A percentile compares a stretch with the other conserved stretches of the same genome.
These are phyloP conservation scores for Aureobasidium sp. DNA, from an alignment of 2,329 filamentous ascomycete genomes.

Conservation along the genomic window DNA sequence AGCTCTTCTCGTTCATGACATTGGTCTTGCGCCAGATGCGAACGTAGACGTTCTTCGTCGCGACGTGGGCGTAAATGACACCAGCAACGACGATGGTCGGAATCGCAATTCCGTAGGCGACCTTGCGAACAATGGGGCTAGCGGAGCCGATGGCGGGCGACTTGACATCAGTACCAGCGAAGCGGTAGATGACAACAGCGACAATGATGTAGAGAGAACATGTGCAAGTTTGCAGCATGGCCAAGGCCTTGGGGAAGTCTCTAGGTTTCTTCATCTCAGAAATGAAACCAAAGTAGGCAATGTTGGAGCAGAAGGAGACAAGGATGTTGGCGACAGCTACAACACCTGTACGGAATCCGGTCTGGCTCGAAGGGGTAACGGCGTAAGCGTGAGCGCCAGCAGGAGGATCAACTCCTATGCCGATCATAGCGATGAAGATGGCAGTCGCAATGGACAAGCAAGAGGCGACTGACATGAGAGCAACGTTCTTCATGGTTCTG, in stretches of 20 bases:
- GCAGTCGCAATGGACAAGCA: conserved; percentile 59
- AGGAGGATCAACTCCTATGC: conserved; percentile 48
- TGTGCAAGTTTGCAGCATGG: conserved; percentile 53
- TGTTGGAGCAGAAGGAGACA: conserved; percentile 26
- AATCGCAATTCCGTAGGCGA: conserved; percentile 64
- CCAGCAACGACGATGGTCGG: conserved; percentile 67
- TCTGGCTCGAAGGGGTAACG: conserved; percentile 35
- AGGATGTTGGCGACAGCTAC: conserved; percentile 61
- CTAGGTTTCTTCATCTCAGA: conserved; percentile 56
- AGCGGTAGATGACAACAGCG: conserved; percentile 60
- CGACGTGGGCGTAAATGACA: conserved; percentile 63
- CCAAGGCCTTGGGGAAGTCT: conserved; percentile 57
- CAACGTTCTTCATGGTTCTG: conserved; percentile 56
- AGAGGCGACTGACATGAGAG: conserved; percentile 56
- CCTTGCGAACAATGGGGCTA: conserved; percentile 47
- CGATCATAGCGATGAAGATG: conserved; percentile 60
- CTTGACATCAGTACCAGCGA: conserved; percentile 52
- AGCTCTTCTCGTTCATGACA: conserved; percentile 29
- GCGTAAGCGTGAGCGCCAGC: conserved; percentile 32
- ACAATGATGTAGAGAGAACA: conserved; percentile 57
- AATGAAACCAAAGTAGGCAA: conserved; percentile 59
- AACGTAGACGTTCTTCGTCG: conserved; percentile 59
- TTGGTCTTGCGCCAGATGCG: conserved; percentile 49
- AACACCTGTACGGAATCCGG: conserved; percentile 45
- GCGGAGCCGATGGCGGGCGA: conserved; percentile 61